Base-by-base conservation (phyloP, 106 monocot species). In the Allium cepa region DNA sequence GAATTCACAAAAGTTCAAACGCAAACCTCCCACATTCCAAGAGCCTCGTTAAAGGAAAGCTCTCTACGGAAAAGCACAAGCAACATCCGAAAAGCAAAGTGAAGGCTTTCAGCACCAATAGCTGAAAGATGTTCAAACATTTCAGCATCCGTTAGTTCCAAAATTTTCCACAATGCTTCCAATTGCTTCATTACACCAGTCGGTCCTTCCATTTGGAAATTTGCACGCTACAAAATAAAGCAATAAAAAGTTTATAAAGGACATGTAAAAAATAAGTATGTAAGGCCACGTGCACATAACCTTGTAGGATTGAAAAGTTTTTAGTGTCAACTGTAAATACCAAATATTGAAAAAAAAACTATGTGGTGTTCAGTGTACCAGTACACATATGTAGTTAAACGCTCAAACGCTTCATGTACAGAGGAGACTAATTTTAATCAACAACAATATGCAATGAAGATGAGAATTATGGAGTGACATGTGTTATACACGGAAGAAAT, bases 21-120 rank as follows among this genome's bases (percentile, higher is more conserved):
- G 72, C 84, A 79, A 69, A 93, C 96, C 99, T 93, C 93, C 99
- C 99, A 99, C 99, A 99, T 99, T 74, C 75, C 72, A 11, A 99
- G 83, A 11, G 90, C 82, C 60, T 93, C 99, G 60, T 73, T 80
- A 72, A 93, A 99, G 66, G 92, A 82, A 13, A 92, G 75, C 60
- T 92, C 92, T 48, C 87, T 84, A 16, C 92, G 87, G 73, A 92
- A 92, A 83, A 87, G 92, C 59, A 92, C 92, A 64, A 92, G 71
- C 65, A 92, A 74, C 87, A 92, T 92, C 62, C 92, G 75, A 69
- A 87, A 92, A 79, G 92, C 87, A 78, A 97, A 97, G 86, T 92
- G 97, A 76, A 97, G 97, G 68, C 84, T 97, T 72, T 99, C 99
- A 70, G 99, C 99, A 74, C 93, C 99, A 69, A 99, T 93, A 14